Evolutionary conservation across 116 monocot species (phyloP).

Genomic region (Iris pallida): DNA sequence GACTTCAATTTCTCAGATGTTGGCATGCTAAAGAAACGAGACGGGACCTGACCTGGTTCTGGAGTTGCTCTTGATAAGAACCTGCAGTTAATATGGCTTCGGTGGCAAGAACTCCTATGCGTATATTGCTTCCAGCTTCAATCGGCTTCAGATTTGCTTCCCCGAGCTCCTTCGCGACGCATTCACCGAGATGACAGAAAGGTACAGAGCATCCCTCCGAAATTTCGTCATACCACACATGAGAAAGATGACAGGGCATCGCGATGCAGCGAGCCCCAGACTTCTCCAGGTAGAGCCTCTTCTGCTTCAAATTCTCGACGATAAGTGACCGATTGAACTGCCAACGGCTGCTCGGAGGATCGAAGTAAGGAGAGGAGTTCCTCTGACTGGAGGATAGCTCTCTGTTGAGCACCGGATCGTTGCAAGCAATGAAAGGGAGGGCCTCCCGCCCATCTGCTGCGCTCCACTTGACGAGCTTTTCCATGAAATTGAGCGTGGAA

Average conservation of each 20-base stretch:
- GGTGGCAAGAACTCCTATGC: conserved; percentile 47
- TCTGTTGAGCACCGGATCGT: conserved; percentile 33
- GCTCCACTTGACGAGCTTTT: conserved; percentile 47
- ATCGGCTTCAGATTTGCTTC: conserved; percentile 50
- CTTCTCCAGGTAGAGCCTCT: conserved; percentile 54
- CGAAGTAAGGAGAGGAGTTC: conserved; percentile 6
- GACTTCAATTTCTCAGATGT: neutral
- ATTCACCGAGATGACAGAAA: conserved; percentile 55
- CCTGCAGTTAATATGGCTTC: conserved; percentile 14
- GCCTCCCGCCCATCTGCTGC: conserved; percentile 23
- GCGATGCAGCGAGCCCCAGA: conserved; percentile 65
- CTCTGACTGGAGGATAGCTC: conserved; percentile 18
- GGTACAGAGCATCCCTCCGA: conserved; percentile 58
- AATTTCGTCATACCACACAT: conserved; percentile 48
- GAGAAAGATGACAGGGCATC: conserved; percentile 60
- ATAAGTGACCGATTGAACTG: conserved; percentile 13
- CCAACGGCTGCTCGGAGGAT: neutral
- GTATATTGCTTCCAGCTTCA: conserved; percentile 52
- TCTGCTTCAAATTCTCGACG: conserved; percentile 39
- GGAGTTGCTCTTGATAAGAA: conserved; percentile 51
- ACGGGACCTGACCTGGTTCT: conserved; percentile 37
- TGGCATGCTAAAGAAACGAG: neutral
- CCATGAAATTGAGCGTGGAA: conserved; percentile 52
- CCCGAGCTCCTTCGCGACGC: conserved; percentile 48
- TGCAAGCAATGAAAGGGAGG: conserved; percentile 58